Evolutionary conservation across 495 filamentous ascomycete species (phyloP), one percentile per base, ranked within the genome.

Genomic region (Endocarpon pusillum): DNA sequence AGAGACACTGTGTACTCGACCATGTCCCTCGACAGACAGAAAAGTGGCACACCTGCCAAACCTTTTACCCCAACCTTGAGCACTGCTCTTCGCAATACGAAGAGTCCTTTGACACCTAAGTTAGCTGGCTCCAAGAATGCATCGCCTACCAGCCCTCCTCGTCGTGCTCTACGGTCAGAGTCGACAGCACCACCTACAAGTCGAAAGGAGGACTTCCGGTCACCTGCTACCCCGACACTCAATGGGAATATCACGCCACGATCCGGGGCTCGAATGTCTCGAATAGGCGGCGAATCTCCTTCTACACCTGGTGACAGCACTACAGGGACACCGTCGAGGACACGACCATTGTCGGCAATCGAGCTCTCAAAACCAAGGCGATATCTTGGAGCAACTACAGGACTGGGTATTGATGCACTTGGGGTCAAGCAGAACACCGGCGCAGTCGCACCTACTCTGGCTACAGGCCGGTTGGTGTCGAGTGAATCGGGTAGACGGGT

Each of bases 201-300:
- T 20, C 26, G 32, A 4, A 14, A 29, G 9, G 39, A 54, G 43
- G 65, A 55, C 43, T 55, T 61, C 34, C 44, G 55, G 21, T 55
- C 66, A n/a, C 59, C 68, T 24, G 55, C 67, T 9, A 60, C 67
- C 9, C 54, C 58, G 19, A 42, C 67, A 16, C 55, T 81, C 20
- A 73, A 50, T 53, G 62, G 57, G 45, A 82, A 81, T 40, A 60
- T 81, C 40, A 84, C 80, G 16, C 76, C 78, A 35, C 66, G 81
- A 39, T 81, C 80, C 17, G 72, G 69, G 7, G 59, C 73, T 2
- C 65, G 80, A 33, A 74, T 62, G 46, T 67, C 55, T 33, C 69
- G 78, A 40, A 75, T n/a, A n/a, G n/a, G 73, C 24, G 75, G 82
- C 49, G 78, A 64, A 32, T 43, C 64, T 9, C 63, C 63, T 37